Evolutionary conservation across 179 eudicot genomes (phyloP), one percentile per base, ranked within the genome.

Genomic region (Carnegiea gigantea): DNA sequence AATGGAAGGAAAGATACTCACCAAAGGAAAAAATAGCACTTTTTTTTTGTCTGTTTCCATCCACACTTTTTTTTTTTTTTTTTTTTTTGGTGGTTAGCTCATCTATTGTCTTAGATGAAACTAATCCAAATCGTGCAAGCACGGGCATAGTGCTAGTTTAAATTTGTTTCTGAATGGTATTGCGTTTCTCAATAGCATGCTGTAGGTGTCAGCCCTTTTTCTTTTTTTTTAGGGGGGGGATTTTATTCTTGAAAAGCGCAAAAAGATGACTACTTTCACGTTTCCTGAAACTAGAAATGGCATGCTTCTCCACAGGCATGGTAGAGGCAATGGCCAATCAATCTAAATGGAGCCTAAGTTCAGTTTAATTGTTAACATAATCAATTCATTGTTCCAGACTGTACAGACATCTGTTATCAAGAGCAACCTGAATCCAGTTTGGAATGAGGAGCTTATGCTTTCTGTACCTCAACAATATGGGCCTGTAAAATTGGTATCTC

Each of bases 371-470:
- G 44, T 40, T 40, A 40, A 49, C 80, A 30, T 24, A 77, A 75
- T 67, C 18, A 54, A 62, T 79, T 24, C 79, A 74, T 78, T 76
- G 13, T 82, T 84, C 68, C 85, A 94, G 98, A 90, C 86, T 28
- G 92, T 87, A 43, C 94, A 91, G 85, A 90, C 98, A 28, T 59
- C 81, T 51, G 89, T 94, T 71, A 77, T 87, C 13, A 86, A 65
- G 85, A 96, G 99, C 90, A 96, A 92, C 83, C 86, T 96, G 85
- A 94, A 96, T 86, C 99, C 99, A 12, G 80, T 93, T 77, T 96
- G 99, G 99, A 92, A 96, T 77, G 93, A 94, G 84, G 98, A 94
- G 80, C 90, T 94, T 68, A 90, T 88, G 96, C 97, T 96, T 80
- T 92, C 97, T 30, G 95, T 96, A 79, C 99, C 99, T 79, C 93